Evolutionary conservation across 2,329 filamentous ascomycete species (phyloP), one percentile per base, ranked within the genome.

Genomic region (Epichloe sibirici): DNA sequence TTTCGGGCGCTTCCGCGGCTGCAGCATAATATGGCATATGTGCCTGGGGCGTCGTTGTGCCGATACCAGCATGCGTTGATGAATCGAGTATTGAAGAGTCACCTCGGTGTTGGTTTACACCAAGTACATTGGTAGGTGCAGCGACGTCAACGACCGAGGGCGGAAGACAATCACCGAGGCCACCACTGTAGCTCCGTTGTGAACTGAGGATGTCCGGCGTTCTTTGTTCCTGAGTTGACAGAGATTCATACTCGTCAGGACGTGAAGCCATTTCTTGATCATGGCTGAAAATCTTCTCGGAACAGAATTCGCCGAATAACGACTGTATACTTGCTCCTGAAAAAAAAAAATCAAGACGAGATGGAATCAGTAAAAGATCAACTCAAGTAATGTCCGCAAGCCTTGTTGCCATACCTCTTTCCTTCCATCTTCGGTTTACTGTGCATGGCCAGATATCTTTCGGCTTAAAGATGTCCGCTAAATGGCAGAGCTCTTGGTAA

Each of bases 391-490:
- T 31, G 28, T 31, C 9, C 28, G 28, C 28, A 31, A 31, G 28
- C 9, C 28, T 31, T 25, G 25, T 44, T 12, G 15, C 52, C 57
- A 53, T 66, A 62, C 72, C 72, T 54, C 82, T 72, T 31, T 71
- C 70, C 3, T 70, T 53, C 90, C 90, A 96, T 1, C 70, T 69
- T 0, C 76, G 67, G 55, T 88, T 76, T 2, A 85, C 80, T 0
- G 89, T 95, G 62, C 90, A 95, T 0, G 90, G 89, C 72, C 85
- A 86, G 2, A 96, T 73, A 59, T 96, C 89, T 45, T 70, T 79
- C 0, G 90, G 90, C 31, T 71, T 77, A 59, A 96, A 86, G 0
- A 74, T 72, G 3, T 72, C 64, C 1, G 95, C 74, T 1, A 96
- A 70, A 51, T 81, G 69, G 57, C 88, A 85, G 3, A 95, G 76